A percentile compares a stretch with the other conserved stretches of the same genome.
Evolutionary conservation across 1,284 basidiomycete genomes (phyloP).

Genomic region (Moesziomyces parantarcticus): DNA sequence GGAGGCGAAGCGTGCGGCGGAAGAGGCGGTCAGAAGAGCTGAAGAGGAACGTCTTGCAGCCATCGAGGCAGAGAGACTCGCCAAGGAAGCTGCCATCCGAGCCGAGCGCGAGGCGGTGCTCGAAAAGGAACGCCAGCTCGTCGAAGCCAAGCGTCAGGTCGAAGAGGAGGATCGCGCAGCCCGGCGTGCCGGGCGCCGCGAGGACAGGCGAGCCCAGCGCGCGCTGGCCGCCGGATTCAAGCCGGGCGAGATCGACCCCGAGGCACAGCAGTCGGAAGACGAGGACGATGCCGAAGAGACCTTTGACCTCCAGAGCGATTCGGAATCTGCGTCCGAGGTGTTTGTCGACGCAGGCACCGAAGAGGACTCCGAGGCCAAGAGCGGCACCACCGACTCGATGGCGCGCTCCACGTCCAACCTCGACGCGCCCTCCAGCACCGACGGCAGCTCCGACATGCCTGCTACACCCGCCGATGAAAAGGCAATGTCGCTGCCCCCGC

Average conservation of each 20-base stretch:
- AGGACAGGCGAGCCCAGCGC: conserved; percentile 29
- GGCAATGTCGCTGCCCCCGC: conserved; percentile 10
- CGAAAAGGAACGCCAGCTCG: conserved; percentile 38
- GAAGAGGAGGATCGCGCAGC: conserved; percentile 46
- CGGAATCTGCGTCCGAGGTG: conserved; percentile 30
- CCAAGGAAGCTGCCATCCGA: conserved; percentile 32
- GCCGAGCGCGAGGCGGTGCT: conserved; percentile 31
- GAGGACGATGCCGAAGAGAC: conserved; percentile 22
- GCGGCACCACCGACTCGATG: conserved; percentile 28
- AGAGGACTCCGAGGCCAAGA: conserved; percentile 24
- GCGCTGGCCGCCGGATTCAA: conserved; percentile 34
- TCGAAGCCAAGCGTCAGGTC: conserved; percentile 47
- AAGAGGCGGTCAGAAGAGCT: conserved; percentile 19
- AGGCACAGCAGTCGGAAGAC: conserved; percentile 23
- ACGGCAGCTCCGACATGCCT: conserved; percentile 48
- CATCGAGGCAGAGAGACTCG: conserved; percentile 39
- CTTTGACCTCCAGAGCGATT: conserved; percentile 9
- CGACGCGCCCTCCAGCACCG: conserved; percentile 38
- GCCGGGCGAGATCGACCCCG: conserved; percentile 29
- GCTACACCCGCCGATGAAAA: conserved; percentile 42
- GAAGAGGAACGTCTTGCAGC: conserved; percentile 42
- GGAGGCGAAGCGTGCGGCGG: conserved; percentile 17
- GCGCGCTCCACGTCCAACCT: conserved; percentile 27
- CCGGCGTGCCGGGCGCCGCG: conserved; percentile 24
- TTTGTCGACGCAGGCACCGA: conserved; percentile 39